A percentile compares a stretch with the other conserved stretches of the same genome.
phyloP scores from a whole-genome alignment of 176 grass and related monocot species.

The Areca catechu region DNA sequence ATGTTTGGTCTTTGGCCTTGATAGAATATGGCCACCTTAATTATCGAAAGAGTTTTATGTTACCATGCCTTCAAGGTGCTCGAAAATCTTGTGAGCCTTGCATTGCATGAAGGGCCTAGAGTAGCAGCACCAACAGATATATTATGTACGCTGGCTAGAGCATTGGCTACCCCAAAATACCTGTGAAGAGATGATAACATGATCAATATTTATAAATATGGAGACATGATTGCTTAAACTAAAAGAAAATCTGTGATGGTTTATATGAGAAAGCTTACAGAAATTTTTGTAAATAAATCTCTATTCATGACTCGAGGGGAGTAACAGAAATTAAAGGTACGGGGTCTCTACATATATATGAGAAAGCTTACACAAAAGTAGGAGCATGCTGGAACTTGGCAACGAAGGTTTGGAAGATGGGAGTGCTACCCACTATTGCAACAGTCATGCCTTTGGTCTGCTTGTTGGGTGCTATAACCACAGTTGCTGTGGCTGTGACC shows the following conservation, averaged over 20 bases:
- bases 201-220: too few species aligned
- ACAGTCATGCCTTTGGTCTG: constrained; percentile 48
- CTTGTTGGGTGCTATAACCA: constrained; percentile 55
- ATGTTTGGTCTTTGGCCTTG: too few species aligned
- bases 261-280: too few species aligned
- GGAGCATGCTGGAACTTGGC: constrained; percentile 53
- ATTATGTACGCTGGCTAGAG: constrained; percentile 43
- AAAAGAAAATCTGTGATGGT: too few species aligned
- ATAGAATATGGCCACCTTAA: too few species aligned
- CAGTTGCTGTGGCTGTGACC: constrained; percentile 34
- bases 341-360: too few species aligned
- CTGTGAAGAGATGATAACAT: constrained; percentile 12
- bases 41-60: background rate
- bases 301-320: too few species aligned
- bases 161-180: constrained; percentile 64
- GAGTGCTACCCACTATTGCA: constrained; percentile 56
- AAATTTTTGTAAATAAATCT: too few species aligned
- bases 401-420: constrained; percentile 51
- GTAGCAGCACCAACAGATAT: constrained; percentile 29
- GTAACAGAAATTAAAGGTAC: too few species aligned
- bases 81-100: constrained; percentile 27
- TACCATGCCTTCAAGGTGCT: constrained; percentile 55
- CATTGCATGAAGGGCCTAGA: constrained; percentile 21
- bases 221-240: too few species aligned
- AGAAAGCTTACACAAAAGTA: constrained; percentile 47